Conservation (phyloP, 2,329 filamentous ascomycete genomes). For the Thelonectria olida region DNA sequence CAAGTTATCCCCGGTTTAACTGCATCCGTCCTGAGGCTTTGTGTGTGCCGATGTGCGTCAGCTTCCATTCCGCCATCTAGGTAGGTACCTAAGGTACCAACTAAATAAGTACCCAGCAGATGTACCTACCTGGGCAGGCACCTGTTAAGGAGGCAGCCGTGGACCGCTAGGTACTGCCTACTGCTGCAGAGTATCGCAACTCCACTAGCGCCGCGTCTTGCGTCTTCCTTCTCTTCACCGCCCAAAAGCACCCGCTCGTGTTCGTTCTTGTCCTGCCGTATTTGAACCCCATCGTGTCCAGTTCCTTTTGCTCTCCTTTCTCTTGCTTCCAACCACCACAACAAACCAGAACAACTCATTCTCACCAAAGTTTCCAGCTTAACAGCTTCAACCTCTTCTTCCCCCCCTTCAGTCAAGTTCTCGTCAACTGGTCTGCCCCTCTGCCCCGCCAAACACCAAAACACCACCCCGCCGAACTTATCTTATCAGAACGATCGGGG, state of each 20-base stretch:
- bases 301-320: not conserved
- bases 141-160: too few species aligned
- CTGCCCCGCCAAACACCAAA: slow-evolving; percentile 37
- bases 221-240: slow-evolving; percentile 16
- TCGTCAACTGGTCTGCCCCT: slow-evolving; percentile 29
- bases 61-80: slow-evolving; percentile 1
- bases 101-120: slow-evolving; percentile 9
- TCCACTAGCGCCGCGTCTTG: slow-evolving; percentile 34
- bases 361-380: slow-evolving; percentile 11
- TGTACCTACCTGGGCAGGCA: too few species aligned
- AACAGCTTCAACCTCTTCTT: not conserved
- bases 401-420: slow-evolving; percentile 12
- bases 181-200: slow-evolving; percentile 38
- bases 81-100: too few species aligned
- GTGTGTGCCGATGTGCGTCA: slow-evolving; percentile 3
- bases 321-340: slow-evolving; percentile 18
- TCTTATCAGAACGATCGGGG: slow-evolving; percentile 58
- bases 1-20: not conserved
- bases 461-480: slow-evolving; percentile 33
- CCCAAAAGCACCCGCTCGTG: slow-evolving; percentile 16
- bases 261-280: slow-evolving; percentile 12
- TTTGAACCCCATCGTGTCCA: slow-evolving; percentile 24
- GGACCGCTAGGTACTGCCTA: too few species aligned
- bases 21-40: too few species aligned
- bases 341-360: slow-evolving; percentile 9